These are phyloP conservation scores for Solanum hybrid DNA, from an alignment of 305 asterid genomes.

Conservation along the genomic window DNA sequence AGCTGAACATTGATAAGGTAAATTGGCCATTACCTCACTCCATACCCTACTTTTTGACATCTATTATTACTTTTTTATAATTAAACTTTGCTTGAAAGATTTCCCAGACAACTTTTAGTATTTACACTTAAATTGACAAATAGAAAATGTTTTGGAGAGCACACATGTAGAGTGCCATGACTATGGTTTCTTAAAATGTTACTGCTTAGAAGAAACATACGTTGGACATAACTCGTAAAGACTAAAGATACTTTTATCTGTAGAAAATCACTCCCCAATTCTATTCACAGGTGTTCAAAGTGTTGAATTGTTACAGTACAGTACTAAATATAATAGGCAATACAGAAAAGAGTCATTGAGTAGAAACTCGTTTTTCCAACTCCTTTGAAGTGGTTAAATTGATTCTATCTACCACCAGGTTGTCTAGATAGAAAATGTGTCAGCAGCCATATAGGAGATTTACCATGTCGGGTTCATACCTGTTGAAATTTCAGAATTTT, in stretches of 20 bases:
- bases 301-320: not conserved
- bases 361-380: not conserved
- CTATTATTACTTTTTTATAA: not conserved
- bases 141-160: not conserved
- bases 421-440: not conserved
- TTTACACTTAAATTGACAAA: not conserved
- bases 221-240: not conserved
- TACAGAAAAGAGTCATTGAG: not conserved
- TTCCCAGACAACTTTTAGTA: not conserved
- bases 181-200: not conserved
- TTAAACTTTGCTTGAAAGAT: not conserved
- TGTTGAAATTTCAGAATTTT: slow-evolving; percentile 44
- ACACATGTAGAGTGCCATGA: not conserved
- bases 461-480: slow-evolving; percentile 20
- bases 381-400: not conserved
- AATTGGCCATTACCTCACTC: not conserved
- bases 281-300: not conserved
- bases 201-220: not conserved
- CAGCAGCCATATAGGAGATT: not conserved
- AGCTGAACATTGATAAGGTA: not conserved
- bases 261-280: not conserved
- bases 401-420: not conserved
- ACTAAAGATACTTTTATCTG: not conserved
- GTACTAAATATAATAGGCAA: not conserved
- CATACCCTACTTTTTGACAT: not conserved